These are phyloP conservation scores for Platanus orientalis DNA, from an alignment of 164 flowering plant species.

Conservation along the genomic window DNA sequence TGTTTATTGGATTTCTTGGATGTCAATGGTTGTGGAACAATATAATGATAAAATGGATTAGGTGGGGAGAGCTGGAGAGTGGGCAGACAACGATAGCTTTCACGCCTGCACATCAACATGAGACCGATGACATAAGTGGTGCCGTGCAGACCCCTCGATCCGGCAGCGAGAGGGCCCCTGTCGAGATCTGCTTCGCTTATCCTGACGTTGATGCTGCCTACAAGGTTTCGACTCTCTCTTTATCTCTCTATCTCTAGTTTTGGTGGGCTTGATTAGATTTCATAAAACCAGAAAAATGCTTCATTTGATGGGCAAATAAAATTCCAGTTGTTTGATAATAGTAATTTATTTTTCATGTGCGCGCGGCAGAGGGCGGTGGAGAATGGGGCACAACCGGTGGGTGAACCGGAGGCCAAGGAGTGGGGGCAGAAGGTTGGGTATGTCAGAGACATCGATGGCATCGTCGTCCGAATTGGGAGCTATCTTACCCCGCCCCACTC, in stretches of 20 bases:
- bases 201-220: slow-evolving; percentile 74
- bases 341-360: too few species aligned
- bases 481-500: slow-evolving; percentile 32
- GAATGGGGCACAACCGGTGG: slow-evolving; percentile 68
- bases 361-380: slow-evolving; percentile 92
- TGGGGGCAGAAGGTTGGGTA: slow-evolving; percentile 97
- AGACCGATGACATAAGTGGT: slow-evolving; percentile 72
- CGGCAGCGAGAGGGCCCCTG: slow-evolving; percentile 30
- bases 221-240: too few species aligned
- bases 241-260: too few species aligned
- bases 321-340: too few species aligned
- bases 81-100: slow-evolving; percentile 84
- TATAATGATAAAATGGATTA: too few species aligned
- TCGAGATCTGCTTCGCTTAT: slow-evolving; percentile 72
- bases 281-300: too few species aligned
- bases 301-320: too few species aligned
- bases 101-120: slow-evolving; percentile 71
- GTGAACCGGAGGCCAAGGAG: slow-evolving; percentile 71
- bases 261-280: too few species aligned
- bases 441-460: slow-evolving; percentile 75
- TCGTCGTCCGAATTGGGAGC: slow-evolving; percentile 73
- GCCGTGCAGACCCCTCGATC: slow-evolving; percentile 28
- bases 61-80: slow-evolving; percentile 90
- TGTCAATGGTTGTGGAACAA: slow-evolving; percentile 7
- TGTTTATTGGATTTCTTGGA: not conserved